A percentile compares a stretch with the other conserved stretches of the same genome.
Evolutionary conservation across 805 yeast species (phyloP).

Genomic region (Cyberlindnera amylophila): DNA sequence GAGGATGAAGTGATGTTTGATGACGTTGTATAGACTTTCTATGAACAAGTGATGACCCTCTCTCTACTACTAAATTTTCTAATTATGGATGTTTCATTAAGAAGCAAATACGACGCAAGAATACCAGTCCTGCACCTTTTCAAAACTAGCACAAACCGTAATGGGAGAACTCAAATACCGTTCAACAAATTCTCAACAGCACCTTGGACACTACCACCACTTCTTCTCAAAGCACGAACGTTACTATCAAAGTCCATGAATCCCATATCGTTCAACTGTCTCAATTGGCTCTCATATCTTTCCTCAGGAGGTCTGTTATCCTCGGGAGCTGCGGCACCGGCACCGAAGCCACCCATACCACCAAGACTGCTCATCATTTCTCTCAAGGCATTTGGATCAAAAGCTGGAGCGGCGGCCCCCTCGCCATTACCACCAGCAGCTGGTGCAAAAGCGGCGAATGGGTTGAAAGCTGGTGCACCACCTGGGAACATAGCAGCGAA

Average conservation of each 20-base stretch:
- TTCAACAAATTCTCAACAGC: conserved; percentile 84
- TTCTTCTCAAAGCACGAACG: conserved; percentile 85
- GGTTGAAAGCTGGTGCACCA: conserved; percentile 34
- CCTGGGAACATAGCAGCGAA: conserved; percentile 42
- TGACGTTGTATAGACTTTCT: conserved; percentile 4
- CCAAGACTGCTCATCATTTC: conserved; percentile 38
- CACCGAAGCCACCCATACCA: conserved; percentile 25
- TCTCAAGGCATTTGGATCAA: conserved; percentile 44
- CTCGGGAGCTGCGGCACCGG: conserved; percentile 20
- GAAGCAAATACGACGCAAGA: too few relatives aligned
- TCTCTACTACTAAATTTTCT: too few relatives aligned
- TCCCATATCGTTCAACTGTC: conserved; percentile 79
- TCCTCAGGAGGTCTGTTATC: conserved; percentile 80
- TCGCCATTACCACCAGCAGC: neutral
- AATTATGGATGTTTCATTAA: too few relatives aligned
- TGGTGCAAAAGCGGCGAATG: conserved; percentile 33
- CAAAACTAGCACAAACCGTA: too few relatives aligned
- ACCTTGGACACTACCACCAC: conserved; percentile 97
- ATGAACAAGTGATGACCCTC: too few relatives aligned
- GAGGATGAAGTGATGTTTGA: conserved; percentile 13
- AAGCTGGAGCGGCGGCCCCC: conserved; percentile 1
- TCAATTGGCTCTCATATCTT: conserved; percentile 63
- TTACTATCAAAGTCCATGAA: conserved; percentile 90
- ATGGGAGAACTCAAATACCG: too few relatives aligned
- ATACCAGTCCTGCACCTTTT: too few relatives aligned